Evolutionary conservation across 2,329 filamentous ascomycete genomes (phyloP).

Genomic region (Didymella pinodella): DNA sequence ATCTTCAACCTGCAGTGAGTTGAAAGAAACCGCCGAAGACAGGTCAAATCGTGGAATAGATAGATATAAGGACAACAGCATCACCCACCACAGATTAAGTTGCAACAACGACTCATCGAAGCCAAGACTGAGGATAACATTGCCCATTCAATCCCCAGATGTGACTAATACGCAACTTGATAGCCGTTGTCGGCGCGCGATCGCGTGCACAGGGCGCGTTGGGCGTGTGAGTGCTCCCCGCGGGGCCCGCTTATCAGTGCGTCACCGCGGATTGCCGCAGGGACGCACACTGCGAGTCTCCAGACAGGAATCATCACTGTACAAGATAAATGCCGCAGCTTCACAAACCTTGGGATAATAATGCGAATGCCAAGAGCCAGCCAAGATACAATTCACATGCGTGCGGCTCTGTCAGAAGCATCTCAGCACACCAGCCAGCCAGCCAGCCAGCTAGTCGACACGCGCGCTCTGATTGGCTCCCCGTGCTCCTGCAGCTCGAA

Average conservation of each 20-base stretch:
- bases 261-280: slow-evolving; percentile 2
- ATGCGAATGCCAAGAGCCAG: neutral
- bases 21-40: neutral
- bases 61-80: neutral
- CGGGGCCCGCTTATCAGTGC: slow-evolving; percentile 7
- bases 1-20: neutral
- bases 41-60: neutral
- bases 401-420: neutral
- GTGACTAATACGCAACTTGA: slow-evolving; percentile 14
- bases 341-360: too few relatives aligned
- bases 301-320: neutral
- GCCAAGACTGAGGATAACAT: slow-evolving; percentile 1
- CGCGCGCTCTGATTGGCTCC: neutral
- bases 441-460: neutral
- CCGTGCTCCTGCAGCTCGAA: neutral
- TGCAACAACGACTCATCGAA: neutral
- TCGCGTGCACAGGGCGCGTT: neutral
- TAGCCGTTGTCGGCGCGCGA: slow-evolving; percentile 10
- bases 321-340: too few relatives aligned
- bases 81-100: neutral
- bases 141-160: neutral
- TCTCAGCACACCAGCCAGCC: neutral
- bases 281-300: neutral
- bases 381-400: neutral
- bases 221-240: neutral